Base-by-base conservation (phyloP, 2,329 filamentous ascomycete species). In the Alternaria sp. region DNA sequence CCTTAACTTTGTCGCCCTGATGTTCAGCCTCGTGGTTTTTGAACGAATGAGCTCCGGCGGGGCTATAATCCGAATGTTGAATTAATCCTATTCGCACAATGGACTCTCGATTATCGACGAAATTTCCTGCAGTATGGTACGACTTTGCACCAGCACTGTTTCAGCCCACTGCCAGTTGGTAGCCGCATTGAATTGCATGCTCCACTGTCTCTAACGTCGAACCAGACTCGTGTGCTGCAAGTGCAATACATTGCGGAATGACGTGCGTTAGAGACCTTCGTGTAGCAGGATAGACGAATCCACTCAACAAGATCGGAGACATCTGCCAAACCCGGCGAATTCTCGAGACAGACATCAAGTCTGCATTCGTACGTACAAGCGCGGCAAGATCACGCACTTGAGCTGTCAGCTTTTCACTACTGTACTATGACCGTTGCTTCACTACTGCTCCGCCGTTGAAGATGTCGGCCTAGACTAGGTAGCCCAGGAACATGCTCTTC, bases 11-110 rank as follows among this genome's bases (percentile, higher is more conserved):
- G 43, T 60, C 62, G 47, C 30, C 41, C 37, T 60, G 66, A 21
- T 50, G 5, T 37, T 50, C 44, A 30, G 33, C 54, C n/a, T 41
- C n/a, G 26, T 25, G 26, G 12, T 18, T 33, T 10, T 10, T 20
- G 14, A 23, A 49, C 65, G 67, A 68, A 67, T 68, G 46, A 60
- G 46, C 47, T 26, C 20, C 11, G 21, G 14, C 63, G 65, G 67
- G 15, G 46, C 15, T 28, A 56, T 43, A 60, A 66, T 60, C 67
- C 28, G 28, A 41, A 54, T 33, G 45, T 57, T 14, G 46, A 49
- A 56, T 55, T 37, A 45, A 46, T 54, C 21, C 41, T 26, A 47
- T 57, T 51, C 51, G 30, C 55, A 26, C 51, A 49, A 63, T 50
- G 21, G 20, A 21, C n/a, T 60, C 44, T 26, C 55, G 37, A 45